Base-by-base conservation (phyloP, 139 green algal species). In the Chlamydomonas sphaeroides region DNA sequence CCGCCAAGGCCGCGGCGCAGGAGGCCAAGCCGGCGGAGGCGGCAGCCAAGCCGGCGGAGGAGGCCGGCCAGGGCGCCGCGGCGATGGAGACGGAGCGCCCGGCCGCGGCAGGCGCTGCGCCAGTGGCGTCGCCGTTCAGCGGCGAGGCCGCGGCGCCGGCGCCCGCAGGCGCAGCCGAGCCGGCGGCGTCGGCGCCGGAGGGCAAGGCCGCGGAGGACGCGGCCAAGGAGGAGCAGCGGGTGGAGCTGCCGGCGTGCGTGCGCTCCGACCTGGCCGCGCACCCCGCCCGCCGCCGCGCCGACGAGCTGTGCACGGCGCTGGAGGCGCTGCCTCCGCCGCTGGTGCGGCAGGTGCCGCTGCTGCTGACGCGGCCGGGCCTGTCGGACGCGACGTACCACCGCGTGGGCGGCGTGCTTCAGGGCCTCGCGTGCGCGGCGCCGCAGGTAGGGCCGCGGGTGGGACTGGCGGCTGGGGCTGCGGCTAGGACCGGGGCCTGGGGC, bases 391-490 rank as follows among this genome's bases (percentile, higher is more conserved):
- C 88, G 2, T 96, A 96, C 78, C 84, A 80, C 18, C 82, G 87
- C 7, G 85, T 85, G 18, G 83, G 74, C 20, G 81, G 79, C 23
- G 80, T 95, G 41, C 56, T 97, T 2, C 89, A 87, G n/a, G 78
- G 93, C 42, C 76, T 98, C 3, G 89, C 94, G 6, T 85, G 95
- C 65, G 84, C 70, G 0, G 88, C 89, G 5, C 91, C 92, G 25
- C 74, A 80, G 45, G 45, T 53, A 53, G 11, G 45, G 45, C n/a
- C n/a, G n/a, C n/a, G n/a, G n/a, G n/a, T n/a, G n/a, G n/a, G n/a
- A n/a, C n/a, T n/a, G n/a, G n/a, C n/a, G n/a, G n/a, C n/a, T n/a
- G n/a, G n/a, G n/a, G n/a, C n/a, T n/a, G n/a, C n/a, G n/a, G n/a
- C n/a, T n/a, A n/a, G n/a, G n/a, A n/a, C n/a, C n/a, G n/a, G n/a